Evolutionary conservation across 2,329 filamentous ascomycete species (phyloP), one percentile per base, ranked within the genome.

Genomic region (Aspergillus ibericus): DNA sequence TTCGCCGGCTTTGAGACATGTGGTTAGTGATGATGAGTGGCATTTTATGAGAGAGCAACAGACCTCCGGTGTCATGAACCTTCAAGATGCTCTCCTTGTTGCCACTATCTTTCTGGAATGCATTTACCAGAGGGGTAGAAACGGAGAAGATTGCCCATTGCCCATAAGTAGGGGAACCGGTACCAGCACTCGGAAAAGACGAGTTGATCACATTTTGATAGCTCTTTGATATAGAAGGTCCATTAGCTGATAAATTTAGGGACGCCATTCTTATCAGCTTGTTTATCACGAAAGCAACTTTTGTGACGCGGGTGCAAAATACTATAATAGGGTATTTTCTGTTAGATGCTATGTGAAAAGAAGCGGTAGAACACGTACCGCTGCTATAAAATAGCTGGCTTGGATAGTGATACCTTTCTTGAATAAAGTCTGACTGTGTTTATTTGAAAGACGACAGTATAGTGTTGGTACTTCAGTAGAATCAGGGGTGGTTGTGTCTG

Each of bases 81-180:
- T 97, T 98, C 66, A 99, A 81, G 1, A 97, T 86, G 75, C 93
- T 98, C 79, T 98, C 93, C 80, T 97, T 98, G 65, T 86, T 83
- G 38, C 85, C 88, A 58, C 85, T 83, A 72, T 95, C 91, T 63
- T 83, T 81, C 77, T 96, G 92, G 76, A 99, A 99, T 59, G 93
- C 93, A 79, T 90, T 98, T 73, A 92, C 84, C 40, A 99, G 85
- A 55, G 95, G 95, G 60, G 93, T 91, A 74, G 95, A 91, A 40
- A 99, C 95, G 7, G 91, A 90, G 79, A 96, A 96, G 61, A 99
- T 82, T 18, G 92, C 93, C 95, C 95, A 99, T 81, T 93, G 91
- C 63, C 86, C 92, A 72, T 90, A 91, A 49, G 92, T 96, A 38
- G 91, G 84, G 49, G 93, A 96, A 72, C 81, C 82, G 9, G 84